These are phyloP conservation scores for Beauveria bassiana DNA, from an alignment of 2,329 filamentous ascomycete genomes.

Conservation along the genomic window DNA sequence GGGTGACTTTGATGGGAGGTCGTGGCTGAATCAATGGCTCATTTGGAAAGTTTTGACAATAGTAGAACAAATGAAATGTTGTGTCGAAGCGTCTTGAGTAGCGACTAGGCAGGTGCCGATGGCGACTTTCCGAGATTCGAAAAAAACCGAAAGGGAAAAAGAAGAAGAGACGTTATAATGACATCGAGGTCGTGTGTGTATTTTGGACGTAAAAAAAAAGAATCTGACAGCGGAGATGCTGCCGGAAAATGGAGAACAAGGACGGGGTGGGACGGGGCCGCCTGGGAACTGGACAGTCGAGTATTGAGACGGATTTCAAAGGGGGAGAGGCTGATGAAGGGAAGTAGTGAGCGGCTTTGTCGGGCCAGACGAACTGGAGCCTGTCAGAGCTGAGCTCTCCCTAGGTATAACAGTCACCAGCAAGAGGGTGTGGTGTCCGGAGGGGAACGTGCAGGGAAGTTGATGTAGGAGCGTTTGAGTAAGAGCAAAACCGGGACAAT, in stretches of 20 bases:
- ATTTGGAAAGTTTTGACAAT: slow-evolving; percentile 24
- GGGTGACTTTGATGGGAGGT: slow-evolving; percentile 20
- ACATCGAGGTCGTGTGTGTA: slow-evolving; percentile 28
- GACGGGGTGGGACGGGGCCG: slow-evolving; percentile 24
- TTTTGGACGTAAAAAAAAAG: slow-evolving; percentile 16
- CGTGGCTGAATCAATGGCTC: slow-evolving; percentile 34
- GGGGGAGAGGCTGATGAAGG: not conserved
- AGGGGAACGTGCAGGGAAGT: not conserved
- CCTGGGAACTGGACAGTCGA: slow-evolving; percentile 15
- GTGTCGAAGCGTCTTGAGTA: slow-evolving; percentile 25
- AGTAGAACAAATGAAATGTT: slow-evolving; percentile 29
- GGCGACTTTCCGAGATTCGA: slow-evolving; percentile 22
- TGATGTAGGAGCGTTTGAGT: not conserved
- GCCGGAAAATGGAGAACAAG: slow-evolving; percentile 13
- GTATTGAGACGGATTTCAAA: not conserved
- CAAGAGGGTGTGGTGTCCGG: not conserved
- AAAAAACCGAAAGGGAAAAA: slow-evolving; percentile 24
- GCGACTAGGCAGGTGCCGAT: slow-evolving; percentile 21
- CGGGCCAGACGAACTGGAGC: slow-evolving; percentile 12
- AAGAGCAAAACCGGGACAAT: not conserved
- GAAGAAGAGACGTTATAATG: slow-evolving; percentile 34
- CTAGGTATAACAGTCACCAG: slow-evolving; percentile 6
- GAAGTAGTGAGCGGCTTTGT: slow-evolving; percentile 9
- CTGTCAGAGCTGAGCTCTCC: slow-evolving; percentile 13
- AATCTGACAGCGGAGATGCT: slow-evolving; percentile 17